Evolutionary conservation across 1,139 yeast species (phyloP), one percentile per base, ranked within the genome.

Genomic region (Diutina ranongensis): DNA sequence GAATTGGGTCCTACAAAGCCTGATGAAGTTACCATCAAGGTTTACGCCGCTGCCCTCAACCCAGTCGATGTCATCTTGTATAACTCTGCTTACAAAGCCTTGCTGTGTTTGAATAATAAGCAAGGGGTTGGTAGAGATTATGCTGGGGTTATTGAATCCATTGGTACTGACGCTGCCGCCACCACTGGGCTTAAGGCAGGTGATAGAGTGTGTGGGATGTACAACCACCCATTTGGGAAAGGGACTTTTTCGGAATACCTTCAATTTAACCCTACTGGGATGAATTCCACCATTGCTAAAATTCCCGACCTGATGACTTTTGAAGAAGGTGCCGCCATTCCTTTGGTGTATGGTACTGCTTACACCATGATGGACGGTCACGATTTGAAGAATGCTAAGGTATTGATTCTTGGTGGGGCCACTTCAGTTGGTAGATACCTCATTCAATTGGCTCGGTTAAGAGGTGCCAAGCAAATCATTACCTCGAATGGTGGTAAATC

Each of bases 121-220:
- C 73, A 76, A 47, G 87, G 86, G 8, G 55, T 80, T 28, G 89
- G 92, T 3, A 66, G 76, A 49, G 95, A 85, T 55, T 84, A 74
- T 54, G 61, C 83, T 12, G 95, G 95, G 34, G 64, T 65, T 1
- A 68, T 85, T 33, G 72, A 71, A 1, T 70, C 76, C 34, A 76
- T 80, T 44, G 94, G 94, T 9, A 58, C 61, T 0, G 57, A 60
- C 4, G 60, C 73, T 10, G 55, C 55, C 2, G 50, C 51, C 3
- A 55, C 55, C 20, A 53, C 55, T 2, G 57, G 61, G 12, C 72
- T 74, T 59, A 60, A 64, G 27, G 72, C 63, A 4, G 92, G 89
- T 32, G 92, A 83, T 54, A 68, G 71, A 35, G 82, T 83, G 1
- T 74, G 74, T 55, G 95, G 94, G 9, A 56, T 72, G 21, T 61